Base-by-base conservation (phyloP, 345 rosid species). In the Stellera chamaejasme region DNA sequence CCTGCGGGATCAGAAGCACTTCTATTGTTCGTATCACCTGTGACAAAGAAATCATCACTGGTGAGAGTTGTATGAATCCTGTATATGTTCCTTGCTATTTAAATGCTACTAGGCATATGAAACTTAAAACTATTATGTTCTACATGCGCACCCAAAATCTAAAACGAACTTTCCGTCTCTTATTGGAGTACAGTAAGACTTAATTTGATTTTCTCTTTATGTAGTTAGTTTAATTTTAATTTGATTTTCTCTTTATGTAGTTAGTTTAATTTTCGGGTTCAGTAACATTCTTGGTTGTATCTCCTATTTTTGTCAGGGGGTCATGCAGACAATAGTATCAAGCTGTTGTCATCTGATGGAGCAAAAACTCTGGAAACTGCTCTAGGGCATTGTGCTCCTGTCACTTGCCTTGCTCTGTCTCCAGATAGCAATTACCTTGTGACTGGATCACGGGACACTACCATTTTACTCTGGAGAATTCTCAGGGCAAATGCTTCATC, bases 361-460 rank as follows among this genome's bases (percentile, higher is more conserved):
- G 99, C 96, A 66, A 89, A 82, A 76, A 83, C 95, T n/a, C 66
- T 93, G 49, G 97, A 93, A 76, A 80, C 82, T 39, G 99, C 99
- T 45, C 57, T 61, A 58, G 97, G 87, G 52, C 99, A 93, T 72
- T 90, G 88, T 76, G 96, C 96, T 68, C 88, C 99, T 15, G 97
- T 90, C 67, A 93, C 99, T 69, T 93, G 99, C 71, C 78, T 93
- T 69, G 92, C 97, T 61, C 84, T 90, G 51, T 90, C 97, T 39
- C 78, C 84, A 52, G 95, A 93, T 63, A 77, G 88, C 79, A 76
- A 65, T 67, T 90, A 77, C 73, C 96, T 93, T 12, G 96, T 83
- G 51, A 84, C 96, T 11, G 99, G 99, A 54, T 93, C 99, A 43
- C 76, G 77, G 53, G 99, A 93, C 69, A 65, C 83, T 44, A 93